Evolutionary conservation across 108 stramenopile genomes (phyloP), one percentile per base, ranked within the genome.

Genomic region (Cyclotella atomus): DNA sequence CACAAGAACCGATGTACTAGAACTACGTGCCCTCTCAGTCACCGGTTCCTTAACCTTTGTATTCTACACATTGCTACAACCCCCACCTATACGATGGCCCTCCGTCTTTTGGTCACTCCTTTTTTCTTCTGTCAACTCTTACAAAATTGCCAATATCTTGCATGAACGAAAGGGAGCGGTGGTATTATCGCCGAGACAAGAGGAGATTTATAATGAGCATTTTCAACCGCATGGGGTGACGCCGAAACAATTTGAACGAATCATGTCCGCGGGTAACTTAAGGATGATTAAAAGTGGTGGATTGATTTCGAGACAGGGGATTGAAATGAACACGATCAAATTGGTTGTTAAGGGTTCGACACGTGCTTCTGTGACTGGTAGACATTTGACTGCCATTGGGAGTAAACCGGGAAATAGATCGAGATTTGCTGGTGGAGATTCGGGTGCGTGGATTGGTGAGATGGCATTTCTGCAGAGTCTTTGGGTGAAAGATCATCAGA

Each of bases 401-500:
- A 80, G 81, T 65, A 29, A 59, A 64, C 54, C 76, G 61, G 71
- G 83, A 3, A 83, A 86, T 67, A 59, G 70, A 27, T 46, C 67
- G n/a, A 68, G 49, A 3, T 64, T 74, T 33, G 47, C 25, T 17
- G 88, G 93, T 28, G 90, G 91, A n/a, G 88, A 91, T 59, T 83
- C 87, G 5, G 93, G 93, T 9, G 91, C 93, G 8, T 95, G 91
- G 91, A 65, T 91, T 23, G 93, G 93, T 25, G 93, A 95, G 76
- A 91, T 95, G 82, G 83, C 90, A 7, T 91, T 95, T 59, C 65
- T 95, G 24, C 85, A 89, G 59, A 55, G 59, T 10, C 62, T 84
- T 32, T 87, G 87, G 86, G 80, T 81, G 25, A 79, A 63, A 21
- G 79, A 83, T 61, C 65, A 68, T 63, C 56, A 65, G 43, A 25